Base-by-base conservation (phyloP, 176 grass and related monocot species). In the Triticum urartu region DNA sequence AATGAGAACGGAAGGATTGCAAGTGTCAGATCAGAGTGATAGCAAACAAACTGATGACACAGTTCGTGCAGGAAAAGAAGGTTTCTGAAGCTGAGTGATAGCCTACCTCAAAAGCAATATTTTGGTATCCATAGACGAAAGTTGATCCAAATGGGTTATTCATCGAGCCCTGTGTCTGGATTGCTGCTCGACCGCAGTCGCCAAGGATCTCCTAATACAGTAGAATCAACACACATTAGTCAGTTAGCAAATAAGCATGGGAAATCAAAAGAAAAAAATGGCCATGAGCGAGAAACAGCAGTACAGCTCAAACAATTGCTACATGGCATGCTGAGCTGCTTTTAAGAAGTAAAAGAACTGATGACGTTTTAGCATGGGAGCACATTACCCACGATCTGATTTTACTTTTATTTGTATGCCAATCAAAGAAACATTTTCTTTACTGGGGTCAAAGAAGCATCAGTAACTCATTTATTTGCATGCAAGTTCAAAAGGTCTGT, bases 81-180 rank as follows among this genome's bases (percentile, higher is more conserved):
- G n/a, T 45, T 32, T 69, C 15, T 2, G 4, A 70, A 67, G 36
- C 21, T 0, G 3, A 20, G 48, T 12, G 4, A 77, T 60, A 82
- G 10, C 22, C 22, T 58, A 96, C 97, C 92, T 99, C 97, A 34
- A 99, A 96, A 79, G 97, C 94, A 75, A 99, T 81, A 89, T 96
- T 96, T 84, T 95, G 97, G 72, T 94, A 99, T 14, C 94, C 97
- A 60, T 99, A 99, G 12, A 99, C 97, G 77, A 99, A 96, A 73
- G 97, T 99, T 65, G 97, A 92, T 79, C 97, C 97, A 83, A 99
- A 99, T 30, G 97, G 97, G 76, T 94, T 99, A 67, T 94, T 99
- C 92, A 93, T 96, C 13, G 97, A 94, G 48, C 97, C 97, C 77
- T 94, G 97, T 18, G 97, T 96, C 77, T 99, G 97, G 81, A 99